Evolutionary conservation across 2,329 filamentous ascomycete species (phyloP).

Genomic region (Tolypocladium cylindrosporum): DNA sequence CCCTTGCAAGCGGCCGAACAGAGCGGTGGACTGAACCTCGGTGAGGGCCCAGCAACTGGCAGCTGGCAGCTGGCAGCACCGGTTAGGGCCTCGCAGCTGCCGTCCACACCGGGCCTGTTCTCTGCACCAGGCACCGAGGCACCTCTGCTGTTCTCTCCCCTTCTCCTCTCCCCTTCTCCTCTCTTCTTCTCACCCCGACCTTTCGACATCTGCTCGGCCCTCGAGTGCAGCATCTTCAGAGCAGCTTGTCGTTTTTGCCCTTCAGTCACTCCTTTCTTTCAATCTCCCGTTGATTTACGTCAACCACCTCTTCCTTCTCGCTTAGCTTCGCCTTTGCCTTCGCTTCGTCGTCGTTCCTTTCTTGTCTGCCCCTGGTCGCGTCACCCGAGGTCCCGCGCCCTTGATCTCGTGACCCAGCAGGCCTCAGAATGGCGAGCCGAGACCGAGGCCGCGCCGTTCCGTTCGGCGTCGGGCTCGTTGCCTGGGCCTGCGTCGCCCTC

Average conservation of each 20-base stretch:
- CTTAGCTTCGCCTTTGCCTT: not conserved
- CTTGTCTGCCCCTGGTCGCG: slow-evolving; percentile 1
- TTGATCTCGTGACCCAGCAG: not conserved
- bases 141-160: not conserved
- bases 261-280: not conserved
- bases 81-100: slow-evolving; percentile 1
- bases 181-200: not conserved
- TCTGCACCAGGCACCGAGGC: not conserved
- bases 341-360: slow-evolving; percentile 3
- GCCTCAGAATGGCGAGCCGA: slow-evolving; percentile 9
- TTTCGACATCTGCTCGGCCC: slow-evolving; percentile 4
- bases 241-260: not conserved
- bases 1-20: not conserved
- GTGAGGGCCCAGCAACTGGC: not conserved
- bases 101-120: not conserved
- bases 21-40: not conserved
- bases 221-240: slow-evolving; percentile 1
- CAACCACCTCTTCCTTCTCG: slow-evolving; percentile 1
- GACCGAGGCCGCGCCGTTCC: not conserved
- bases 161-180: not conserved
- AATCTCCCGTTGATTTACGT: not conserved
- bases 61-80: not conserved
- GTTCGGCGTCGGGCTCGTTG: not conserved
- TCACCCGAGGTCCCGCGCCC: not conserved
- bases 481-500: slow-evolving; percentile 9